phyloP scores from a whole-genome alignment of 352 stramenopile species.

The Phytophthora europaea region DNA sequence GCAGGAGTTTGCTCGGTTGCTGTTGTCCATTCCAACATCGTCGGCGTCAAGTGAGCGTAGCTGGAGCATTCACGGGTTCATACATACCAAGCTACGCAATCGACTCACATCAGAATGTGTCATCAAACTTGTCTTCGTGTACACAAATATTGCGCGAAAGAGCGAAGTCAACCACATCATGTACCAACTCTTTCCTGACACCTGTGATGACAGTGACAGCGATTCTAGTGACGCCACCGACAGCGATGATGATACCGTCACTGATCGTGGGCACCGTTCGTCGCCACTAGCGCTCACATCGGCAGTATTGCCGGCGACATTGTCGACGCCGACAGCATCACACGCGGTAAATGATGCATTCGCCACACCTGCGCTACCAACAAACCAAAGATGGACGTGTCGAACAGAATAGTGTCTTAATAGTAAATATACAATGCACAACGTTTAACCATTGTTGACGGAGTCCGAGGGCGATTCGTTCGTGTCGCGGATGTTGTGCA shows the following conservation, averaged over 20 bases:
- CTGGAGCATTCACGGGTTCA: conserved; percentile 30
- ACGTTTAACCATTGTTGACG: too few species aligned
- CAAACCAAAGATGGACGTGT: too few species aligned
- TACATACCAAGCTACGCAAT: conserved; percentile 23
- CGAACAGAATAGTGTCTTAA: too few species aligned
- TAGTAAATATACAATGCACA: too few species aligned
- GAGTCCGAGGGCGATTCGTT: too few species aligned
- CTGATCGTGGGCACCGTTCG: too few species aligned
- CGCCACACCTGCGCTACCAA: too few species aligned
- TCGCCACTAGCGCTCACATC: too few species aligned
- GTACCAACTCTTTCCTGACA: conserved; percentile 30
- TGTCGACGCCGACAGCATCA: too few species aligned
- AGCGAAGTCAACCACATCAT: conserved; percentile 16
- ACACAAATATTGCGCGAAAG: conserved; percentile 20
- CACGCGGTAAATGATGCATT: too few species aligned
- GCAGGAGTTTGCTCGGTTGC: conserved; percentile 12
- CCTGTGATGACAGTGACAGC: neutral
- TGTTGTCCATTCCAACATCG: conserved; percentile 27
- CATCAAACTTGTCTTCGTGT: conserved; percentile 30
- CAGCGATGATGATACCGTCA: neutral
- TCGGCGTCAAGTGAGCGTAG: conserved; percentile 31
- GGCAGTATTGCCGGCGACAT: too few species aligned
- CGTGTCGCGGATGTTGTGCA: too few species aligned
- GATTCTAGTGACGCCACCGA: neutral
- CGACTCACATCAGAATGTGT: conserved; percentile 20